A percentile compares a stretch with the other conserved stretches of the same genome.
Conservation (phyloP, 2,329 filamentous ascomycete genomes). For the Colletotrichum orchidophilum region DNA sequence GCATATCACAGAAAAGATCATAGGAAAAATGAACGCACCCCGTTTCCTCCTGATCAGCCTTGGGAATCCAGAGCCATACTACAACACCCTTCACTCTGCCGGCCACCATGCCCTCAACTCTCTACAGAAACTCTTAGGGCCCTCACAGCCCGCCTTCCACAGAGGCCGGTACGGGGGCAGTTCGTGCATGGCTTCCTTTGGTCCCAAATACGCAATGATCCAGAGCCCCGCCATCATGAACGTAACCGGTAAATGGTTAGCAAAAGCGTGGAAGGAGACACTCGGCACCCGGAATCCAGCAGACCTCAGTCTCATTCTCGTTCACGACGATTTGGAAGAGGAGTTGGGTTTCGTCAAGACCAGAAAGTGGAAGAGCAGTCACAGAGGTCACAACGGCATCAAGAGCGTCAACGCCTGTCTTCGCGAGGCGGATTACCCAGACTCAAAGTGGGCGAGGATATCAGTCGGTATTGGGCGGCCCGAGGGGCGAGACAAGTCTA, state of each 20-base stretch:
- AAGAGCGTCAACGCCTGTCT: constrained; percentile 70
- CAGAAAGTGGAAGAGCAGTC: constrained; percentile 69
- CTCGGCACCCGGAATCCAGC: constrained; percentile 48
- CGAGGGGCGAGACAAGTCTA: constrained; percentile 68
- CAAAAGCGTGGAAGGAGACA: constrained; percentile 70
- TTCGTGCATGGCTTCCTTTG: constrained; percentile 57
- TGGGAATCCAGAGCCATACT: constrained; percentile 82
- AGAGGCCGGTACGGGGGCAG: constrained; percentile 58
- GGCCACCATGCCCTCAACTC: constrained; percentile 81
- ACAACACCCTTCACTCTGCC: constrained; percentile 84
- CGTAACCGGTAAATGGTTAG: constrained; percentile 76
- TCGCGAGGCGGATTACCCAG: constrained; percentile 49
- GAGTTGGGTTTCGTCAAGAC: constrained; percentile 74
- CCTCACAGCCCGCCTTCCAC: constrained; percentile 59
- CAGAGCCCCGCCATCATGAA: constrained; percentile 88
- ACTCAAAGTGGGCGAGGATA: constrained; percentile 65
- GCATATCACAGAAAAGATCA: not conserved
- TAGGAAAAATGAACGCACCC: constrained; percentile 39
- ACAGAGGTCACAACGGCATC: constrained; percentile 79
- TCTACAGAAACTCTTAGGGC: constrained; percentile 60
- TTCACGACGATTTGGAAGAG: constrained; percentile 90
- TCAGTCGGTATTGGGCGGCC: constrained; percentile 91
- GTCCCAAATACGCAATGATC: constrained; percentile 70
- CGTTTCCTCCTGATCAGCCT: constrained; percentile 85
- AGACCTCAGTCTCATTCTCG: constrained; percentile 70